Percentiles rank a stretch among this genome's conserved stretches.
Conservation (phyloP, 1,284 basidiomycete genomes). For the Tremellales sp. region DNA sequence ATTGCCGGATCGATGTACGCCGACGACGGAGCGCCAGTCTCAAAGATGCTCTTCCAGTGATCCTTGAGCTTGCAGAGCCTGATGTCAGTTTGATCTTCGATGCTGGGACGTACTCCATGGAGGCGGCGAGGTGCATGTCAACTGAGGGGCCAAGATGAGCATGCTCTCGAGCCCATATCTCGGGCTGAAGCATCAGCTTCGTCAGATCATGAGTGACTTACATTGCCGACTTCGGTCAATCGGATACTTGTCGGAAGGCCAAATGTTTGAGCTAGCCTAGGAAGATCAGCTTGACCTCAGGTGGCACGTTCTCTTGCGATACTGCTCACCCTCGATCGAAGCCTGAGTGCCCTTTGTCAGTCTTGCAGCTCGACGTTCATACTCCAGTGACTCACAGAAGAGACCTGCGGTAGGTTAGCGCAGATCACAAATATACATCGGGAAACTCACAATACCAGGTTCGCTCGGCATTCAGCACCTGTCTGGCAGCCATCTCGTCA, state of each 20-base stretch:
- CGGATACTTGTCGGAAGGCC: conserved; percentile 28
- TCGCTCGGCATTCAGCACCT: conserved; percentile 32
- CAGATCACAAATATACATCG: neutral
- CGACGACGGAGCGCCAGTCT: conserved; percentile 15
- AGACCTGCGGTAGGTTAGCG: conserved; percentile 18
- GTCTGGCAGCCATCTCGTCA: conserved; percentile 25
- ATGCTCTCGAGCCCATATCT: conserved; percentile 31
- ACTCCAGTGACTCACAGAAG: conserved; percentile 26
- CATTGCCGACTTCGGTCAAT: conserved; percentile 26
- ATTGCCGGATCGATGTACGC: conserved; percentile 27
- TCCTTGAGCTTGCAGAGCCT: conserved; percentile 36
- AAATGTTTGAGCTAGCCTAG: conserved; percentile 24
- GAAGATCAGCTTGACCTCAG: neutral
- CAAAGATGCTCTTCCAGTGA: conserved; percentile 31
- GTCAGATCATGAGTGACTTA: conserved; percentile 4
- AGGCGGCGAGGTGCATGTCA: conserved; percentile 34
- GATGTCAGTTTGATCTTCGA: neutral
- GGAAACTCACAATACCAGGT: conserved; percentile 38
- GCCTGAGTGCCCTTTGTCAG: conserved; percentile 8
- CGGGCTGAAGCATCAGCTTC: conserved; percentile 14
- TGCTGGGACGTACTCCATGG: conserved; percentile 23
- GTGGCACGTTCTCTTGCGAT: too few species aligned
- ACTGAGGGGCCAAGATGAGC: conserved; percentile 27
- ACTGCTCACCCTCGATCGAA: conserved; percentile 32
- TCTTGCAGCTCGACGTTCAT: too few species aligned